These are phyloP conservation scores for Dryadomyces sulphureus DNA, from an alignment of 2,329 filamentous ascomycete genomes.

Conservation along the genomic window DNA sequence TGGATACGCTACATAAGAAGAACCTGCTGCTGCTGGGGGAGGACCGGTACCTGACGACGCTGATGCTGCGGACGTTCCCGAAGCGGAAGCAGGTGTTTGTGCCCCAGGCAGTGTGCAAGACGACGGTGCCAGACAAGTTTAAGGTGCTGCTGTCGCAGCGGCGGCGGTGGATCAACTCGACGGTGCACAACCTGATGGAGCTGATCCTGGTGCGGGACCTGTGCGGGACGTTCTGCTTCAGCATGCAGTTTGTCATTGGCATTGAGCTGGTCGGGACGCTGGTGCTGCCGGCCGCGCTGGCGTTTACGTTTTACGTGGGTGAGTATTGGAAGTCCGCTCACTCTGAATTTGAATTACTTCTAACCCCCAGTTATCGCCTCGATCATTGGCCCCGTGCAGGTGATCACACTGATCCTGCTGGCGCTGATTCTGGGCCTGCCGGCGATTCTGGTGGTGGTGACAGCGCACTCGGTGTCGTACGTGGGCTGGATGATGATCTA, in stretches of 20 bases:
- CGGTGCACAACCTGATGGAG: constrained; percentile 97
- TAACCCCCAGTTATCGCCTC: constrained; percentile 57
- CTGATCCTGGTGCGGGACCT: constrained; percentile 88
- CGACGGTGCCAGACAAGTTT: constrained; percentile 86
- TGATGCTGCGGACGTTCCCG: constrained; percentile 97
- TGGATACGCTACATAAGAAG: constrained; percentile 97
- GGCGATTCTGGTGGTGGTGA: constrained; percentile 79
- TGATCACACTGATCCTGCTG: constrained; percentile 82
- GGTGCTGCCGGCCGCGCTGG: constrained; percentile 88
- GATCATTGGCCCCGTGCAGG: constrained; percentile 64
- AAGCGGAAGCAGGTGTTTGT: constrained; percentile 99
- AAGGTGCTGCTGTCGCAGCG: constrained; percentile 85
- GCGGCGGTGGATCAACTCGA: constrained; percentile 98
- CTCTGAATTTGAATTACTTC: background rate
- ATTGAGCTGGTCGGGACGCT: constrained; percentile 90
- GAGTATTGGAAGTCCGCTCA: constrained; percentile 26
- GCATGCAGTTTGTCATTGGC: constrained; percentile 97
- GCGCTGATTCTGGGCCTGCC: constrained; percentile 87
- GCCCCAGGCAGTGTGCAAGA: constrained; percentile 97
- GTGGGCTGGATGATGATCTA: constrained; percentile 97
- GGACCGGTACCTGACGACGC: constrained; percentile 87
- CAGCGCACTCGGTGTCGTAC: constrained; percentile 84
- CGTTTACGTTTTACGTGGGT: constrained; percentile 93
- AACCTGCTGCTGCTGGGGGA: constrained; percentile 83
- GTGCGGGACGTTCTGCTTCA: constrained; percentile 98